phyloP scores from a whole-genome alignment of 257 asterid genomes.

The Ilex asprella region DNA sequence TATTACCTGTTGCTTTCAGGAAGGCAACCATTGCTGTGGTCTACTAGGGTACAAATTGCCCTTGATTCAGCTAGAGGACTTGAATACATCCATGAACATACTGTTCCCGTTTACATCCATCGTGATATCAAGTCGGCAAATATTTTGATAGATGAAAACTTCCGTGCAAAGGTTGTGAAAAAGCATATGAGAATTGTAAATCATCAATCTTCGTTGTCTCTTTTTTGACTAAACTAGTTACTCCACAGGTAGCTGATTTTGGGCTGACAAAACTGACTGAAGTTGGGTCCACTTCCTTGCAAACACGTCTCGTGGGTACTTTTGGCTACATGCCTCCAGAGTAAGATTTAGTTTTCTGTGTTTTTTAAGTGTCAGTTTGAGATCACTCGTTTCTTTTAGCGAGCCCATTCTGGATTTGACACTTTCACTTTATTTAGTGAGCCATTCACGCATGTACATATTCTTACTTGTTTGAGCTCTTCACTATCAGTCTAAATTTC shows the following conservation, averaged over 20 bases:
- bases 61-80: slow-evolving; percentile 96
- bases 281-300: slow-evolving; percentile 65
- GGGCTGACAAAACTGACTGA: slow-evolving; percentile 77
- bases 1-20: slow-evolving; percentile 20
- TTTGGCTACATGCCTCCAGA: slow-evolving; percentile 92
- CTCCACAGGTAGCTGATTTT: slow-evolving; percentile 77
- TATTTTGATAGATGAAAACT: slow-evolving; percentile 66
- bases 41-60: slow-evolving; percentile 71
- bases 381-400: neutral
- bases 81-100: slow-evolving; percentile 89
- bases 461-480: too few relatives aligned
- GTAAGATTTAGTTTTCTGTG: slow-evolving; percentile 25
- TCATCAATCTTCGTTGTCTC: neutral
- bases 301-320: slow-evolving; percentile 80
- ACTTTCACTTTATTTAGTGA: too few relatives aligned
- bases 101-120: slow-evolving; percentile 80
- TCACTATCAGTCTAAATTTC: too few relatives aligned
- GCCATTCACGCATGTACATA: too few relatives aligned
- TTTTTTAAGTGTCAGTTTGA: neutral
- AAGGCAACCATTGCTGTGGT: slow-evolving; percentile 55
- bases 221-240: neutral
- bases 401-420: too few relatives aligned
- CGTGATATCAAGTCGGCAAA: slow-evolving; percentile 81
- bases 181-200: neutral
- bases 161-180: slow-evolving; percentile 64